These are phyloP conservation scores for Amaranthus cruentus DNA, from an alignment of 148 eudicot genomes.

Conservation along the genomic window DNA sequence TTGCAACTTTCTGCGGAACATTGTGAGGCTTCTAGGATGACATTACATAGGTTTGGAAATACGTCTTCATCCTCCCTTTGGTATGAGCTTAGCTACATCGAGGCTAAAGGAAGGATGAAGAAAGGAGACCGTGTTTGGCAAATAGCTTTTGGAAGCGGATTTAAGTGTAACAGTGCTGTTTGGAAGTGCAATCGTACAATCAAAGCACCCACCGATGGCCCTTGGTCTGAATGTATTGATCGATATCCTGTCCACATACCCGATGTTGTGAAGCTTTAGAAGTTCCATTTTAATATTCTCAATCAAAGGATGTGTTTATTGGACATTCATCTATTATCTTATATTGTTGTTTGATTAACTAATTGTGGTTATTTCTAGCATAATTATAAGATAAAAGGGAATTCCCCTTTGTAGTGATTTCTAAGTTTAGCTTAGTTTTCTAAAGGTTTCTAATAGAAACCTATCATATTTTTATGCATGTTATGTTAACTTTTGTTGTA, in stretches of 20 bases:
- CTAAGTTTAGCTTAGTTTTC: conserved; percentile 3
- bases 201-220: conserved; percentile 35
- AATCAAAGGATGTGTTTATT: background rate
- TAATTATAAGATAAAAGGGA: background rate
- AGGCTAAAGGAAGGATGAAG: conserved; percentile 68
- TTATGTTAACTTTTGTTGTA: background rate
- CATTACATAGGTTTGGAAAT: conserved; percentile 70
- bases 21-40: conserved; percentile 74
- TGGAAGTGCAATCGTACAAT: conserved; percentile 63
- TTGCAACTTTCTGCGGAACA: conserved; percentile 56
- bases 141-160: conserved; percentile 76
- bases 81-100: conserved; percentile 65
- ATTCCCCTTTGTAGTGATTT: conserved; percentile 8
- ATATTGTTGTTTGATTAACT: conserved; percentile 10
- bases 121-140: conserved; percentile 73
- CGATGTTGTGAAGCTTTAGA: conserved; percentile 53
- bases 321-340: background rate
- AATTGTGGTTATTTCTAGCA: background rate
- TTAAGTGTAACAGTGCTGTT: conserved; percentile 76
- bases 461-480: background rate
- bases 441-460: background rate
- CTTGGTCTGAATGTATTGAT: conserved; percentile 66
- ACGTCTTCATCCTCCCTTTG: conserved; percentile 70
- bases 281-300: too few species aligned
- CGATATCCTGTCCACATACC: conserved; percentile 70